A percentile compares a stretch with the other conserved stretches of the same genome.
Conservation (phyloP, 805 yeast species). For the Priceomyces carsonii region DNA sequence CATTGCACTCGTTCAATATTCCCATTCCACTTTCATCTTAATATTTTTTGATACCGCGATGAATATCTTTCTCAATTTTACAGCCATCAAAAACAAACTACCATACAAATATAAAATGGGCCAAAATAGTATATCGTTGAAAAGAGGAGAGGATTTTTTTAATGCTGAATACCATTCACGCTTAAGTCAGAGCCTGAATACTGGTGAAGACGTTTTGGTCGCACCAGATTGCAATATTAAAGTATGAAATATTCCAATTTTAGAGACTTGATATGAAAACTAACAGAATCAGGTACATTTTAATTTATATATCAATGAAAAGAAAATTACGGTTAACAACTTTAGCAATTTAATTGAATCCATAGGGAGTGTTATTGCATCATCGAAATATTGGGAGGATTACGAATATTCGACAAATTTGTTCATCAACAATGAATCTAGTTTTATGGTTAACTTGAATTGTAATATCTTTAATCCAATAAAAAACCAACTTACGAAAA, state of each 20-base stretch:
- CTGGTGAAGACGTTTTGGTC: constrained; percentile 2
- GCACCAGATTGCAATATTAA: constrained; percentile 3
- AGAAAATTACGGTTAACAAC: constrained; percentile 3
- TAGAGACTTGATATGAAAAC: too few species aligned
- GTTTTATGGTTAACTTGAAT: constrained; percentile 9
- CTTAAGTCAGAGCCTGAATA: too few species aligned
- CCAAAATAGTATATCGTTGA: too few species aligned
- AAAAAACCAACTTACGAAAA: constrained; percentile 4
- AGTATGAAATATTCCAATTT: constrained; percentile 6
- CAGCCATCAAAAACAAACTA: too few species aligned
- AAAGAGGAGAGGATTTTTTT: too few species aligned
- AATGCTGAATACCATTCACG: too few species aligned
- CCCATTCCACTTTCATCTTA: too few species aligned
- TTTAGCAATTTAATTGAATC: constrained; percentile 13
- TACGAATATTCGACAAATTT: constrained; percentile 11
- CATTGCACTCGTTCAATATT: too few species aligned
- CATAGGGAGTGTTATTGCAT: constrained; percentile 9
- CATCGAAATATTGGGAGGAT: constrained; percentile 10
- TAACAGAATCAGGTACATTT: constrained; percentile 8
- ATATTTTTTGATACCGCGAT: constrained; percentile 2
- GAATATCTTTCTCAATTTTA: neutral
- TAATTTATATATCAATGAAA: constrained; percentile 13
- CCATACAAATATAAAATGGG: too few species aligned
- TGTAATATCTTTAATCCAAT: constrained; percentile 11
- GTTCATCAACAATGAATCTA: constrained; percentile 6